Evolutionary conservation across 1,139 yeast species (phyloP).

Genomic region (Geotrichum aggregatum): DNA sequence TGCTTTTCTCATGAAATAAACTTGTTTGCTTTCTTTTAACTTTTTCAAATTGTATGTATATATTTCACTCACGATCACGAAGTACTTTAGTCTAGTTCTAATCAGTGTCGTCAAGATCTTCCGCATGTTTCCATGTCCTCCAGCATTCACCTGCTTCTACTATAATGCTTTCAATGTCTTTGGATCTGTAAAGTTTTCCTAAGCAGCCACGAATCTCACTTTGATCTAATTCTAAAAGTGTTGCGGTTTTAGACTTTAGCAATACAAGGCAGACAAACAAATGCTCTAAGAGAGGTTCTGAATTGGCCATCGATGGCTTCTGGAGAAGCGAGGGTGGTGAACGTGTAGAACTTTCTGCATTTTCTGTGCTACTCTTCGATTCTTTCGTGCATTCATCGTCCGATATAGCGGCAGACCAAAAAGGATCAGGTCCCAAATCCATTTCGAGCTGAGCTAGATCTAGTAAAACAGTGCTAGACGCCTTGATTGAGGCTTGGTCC

Average conservation of each 20-base stretch:
- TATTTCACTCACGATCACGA: background rate
- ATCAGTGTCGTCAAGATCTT: constrained; percentile 18
- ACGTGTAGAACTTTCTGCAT: background rate
- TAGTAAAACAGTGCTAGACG: constrained; percentile 28
- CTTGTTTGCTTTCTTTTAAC: background rate
- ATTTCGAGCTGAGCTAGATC: constrained; percentile 20
- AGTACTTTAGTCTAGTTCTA: background rate
- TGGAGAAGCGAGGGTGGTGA: background rate
- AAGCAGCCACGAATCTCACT: constrained; percentile 81
- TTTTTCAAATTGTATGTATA: background rate
- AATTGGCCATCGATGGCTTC: background rate
- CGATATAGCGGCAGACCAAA: constrained; percentile 32
- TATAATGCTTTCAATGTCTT: constrained; percentile 64
- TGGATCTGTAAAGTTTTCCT: constrained; percentile 48
- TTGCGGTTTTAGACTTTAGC: constrained; percentile 72
- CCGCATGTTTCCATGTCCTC: constrained; percentile 74
- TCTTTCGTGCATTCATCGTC: background rate
- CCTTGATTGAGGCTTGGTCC: constrained; percentile 18
- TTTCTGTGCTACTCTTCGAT: background rate
- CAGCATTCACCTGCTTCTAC: constrained; percentile 82
- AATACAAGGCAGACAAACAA: constrained; percentile 74
- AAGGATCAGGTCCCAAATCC: constrained; percentile 35
- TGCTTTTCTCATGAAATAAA: no score
- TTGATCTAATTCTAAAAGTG: constrained; percentile 80
- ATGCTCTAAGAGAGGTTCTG: constrained; percentile 64